phyloP scores from a whole-genome alignment of 108 stramenopile genomes.

The Pseudonitzschia pungens region DNA sequence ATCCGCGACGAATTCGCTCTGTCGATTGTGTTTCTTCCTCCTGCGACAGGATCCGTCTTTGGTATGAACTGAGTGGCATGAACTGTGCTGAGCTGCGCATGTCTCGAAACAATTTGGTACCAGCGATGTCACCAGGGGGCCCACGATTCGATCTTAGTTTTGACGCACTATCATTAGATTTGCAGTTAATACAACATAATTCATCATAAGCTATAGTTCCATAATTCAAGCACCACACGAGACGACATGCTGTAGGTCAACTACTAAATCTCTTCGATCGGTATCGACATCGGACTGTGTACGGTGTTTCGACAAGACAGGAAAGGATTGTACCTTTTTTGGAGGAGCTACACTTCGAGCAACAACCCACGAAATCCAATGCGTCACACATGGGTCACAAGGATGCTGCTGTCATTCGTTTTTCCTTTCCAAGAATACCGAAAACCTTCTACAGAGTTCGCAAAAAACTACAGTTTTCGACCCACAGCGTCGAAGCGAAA shows the following conservation, averaged over 20 bases:
- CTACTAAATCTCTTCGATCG: too few species aligned
- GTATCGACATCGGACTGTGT: too few species aligned
- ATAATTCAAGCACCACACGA: too few species aligned
- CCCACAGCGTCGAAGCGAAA: not conserved
- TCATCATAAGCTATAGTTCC: too few species aligned
- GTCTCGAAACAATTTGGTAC: not conserved
- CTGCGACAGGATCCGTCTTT: slow-evolving; percentile 41
- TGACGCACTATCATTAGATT: too few species aligned
- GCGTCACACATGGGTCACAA: not conserved
- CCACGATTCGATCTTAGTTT: not conserved
- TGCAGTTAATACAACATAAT: too few species aligned
- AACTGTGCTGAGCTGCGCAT: too few species aligned
- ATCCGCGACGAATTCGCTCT: slow-evolving; percentile 36
- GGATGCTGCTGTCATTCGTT: slow-evolving; percentile 9
- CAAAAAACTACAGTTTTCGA: too few species aligned
- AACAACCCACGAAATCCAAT: not conserved
- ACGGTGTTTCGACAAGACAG: too few species aligned
- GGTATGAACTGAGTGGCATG: too few species aligned
- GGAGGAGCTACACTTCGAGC: not conserved
- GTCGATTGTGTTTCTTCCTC: slow-evolving; percentile 33
- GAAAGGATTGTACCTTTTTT: not conserved
- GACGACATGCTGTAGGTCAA: too few species aligned
- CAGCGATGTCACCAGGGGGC: too few species aligned
- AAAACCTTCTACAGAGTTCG: not conserved
- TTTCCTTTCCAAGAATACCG: not conserved